These are phyloP conservation scores for Acrocalymma vagum DNA, from an alignment of 2,329 filamentous ascomycete genomes.

Conservation along the genomic window DNA sequence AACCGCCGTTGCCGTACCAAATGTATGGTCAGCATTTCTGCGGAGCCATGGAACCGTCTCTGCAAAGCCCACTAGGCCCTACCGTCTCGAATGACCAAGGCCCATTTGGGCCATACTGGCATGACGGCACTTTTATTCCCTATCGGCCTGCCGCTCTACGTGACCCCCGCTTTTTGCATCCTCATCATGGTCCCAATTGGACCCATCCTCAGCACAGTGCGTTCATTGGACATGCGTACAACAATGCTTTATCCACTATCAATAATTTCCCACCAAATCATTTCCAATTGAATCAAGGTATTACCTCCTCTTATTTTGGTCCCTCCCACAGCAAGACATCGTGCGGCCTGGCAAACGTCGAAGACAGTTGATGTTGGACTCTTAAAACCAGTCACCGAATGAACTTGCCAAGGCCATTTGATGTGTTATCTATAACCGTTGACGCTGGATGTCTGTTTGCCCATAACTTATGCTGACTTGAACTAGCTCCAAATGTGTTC, in stretches of 20 bases:
- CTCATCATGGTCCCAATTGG: slow-evolving; percentile 40
- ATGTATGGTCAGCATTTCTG: slow-evolving; percentile 44
- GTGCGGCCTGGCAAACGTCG: too few relatives aligned
- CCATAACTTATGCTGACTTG: too few relatives aligned
- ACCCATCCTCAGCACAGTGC: slow-evolving; percentile 37
- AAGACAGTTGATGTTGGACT: too few relatives aligned
- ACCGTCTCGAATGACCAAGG: slow-evolving; percentile 52
- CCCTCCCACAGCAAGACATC: too few relatives aligned
- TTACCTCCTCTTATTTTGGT: too few relatives aligned
- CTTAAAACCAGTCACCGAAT: too few relatives aligned
- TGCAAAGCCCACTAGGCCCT: slow-evolving; percentile 46
- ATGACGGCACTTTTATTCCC: slow-evolving; percentile 50
- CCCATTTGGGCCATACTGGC: slow-evolving; percentile 52
- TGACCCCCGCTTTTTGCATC: slow-evolving; percentile 47
- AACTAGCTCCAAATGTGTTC: slow-evolving; percentile 30
- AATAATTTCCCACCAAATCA: slow-evolving; percentile 35
- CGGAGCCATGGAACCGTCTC: slow-evolving; percentile 40
- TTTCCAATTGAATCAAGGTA: slow-evolving; percentile 34
- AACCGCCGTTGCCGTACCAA: slow-evolving; percentile 61
- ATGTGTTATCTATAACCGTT: too few relatives aligned
- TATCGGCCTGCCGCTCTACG: slow-evolving; percentile 51
- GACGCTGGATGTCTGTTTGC: too few relatives aligned
- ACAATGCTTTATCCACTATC: slow-evolving; percentile 31
- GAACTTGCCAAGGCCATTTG: too few relatives aligned
- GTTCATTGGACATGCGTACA: slow-evolving; percentile 36